Evolutionary conservation across 352 stramenopile species (phyloP).

Genomic region (Phytopythium litorale): DNA sequence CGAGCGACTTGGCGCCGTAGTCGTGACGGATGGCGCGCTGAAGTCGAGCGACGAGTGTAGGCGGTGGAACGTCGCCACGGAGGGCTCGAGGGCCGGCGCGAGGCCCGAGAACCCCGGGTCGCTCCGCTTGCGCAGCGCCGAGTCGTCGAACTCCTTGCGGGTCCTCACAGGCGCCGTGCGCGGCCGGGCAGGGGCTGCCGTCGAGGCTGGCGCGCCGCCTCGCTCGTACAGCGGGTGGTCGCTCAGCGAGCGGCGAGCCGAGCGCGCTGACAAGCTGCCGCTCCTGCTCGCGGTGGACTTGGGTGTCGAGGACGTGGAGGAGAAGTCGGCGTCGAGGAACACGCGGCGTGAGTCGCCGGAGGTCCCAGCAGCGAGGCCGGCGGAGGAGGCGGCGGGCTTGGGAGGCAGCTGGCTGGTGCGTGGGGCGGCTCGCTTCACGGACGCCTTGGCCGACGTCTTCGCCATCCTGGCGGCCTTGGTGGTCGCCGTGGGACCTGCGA

Average conservation of each 20-base stretch:
- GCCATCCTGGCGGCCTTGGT: not conserved
- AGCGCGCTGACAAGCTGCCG: constrained; percentile 6
- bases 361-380: not conserved
- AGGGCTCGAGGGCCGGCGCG: constrained; percentile 15
- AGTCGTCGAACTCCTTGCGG: constrained; percentile 42
- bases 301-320: constrained; percentile 10
- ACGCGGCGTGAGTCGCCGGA: constrained; percentile 7
- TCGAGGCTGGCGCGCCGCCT: not conserved
- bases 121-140: constrained; percentile 40
- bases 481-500: not conserved
- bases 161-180: constrained; percentile 34
- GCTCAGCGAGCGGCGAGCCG: constrained; percentile 13
- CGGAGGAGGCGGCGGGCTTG: not conserved
- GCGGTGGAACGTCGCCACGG: constrained; percentile 18
- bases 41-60: constrained; percentile 33
- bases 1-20: not conserved
- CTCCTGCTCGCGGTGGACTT: constrained; percentile 5
- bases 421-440: not conserved
- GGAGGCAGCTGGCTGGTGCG: not conserved
- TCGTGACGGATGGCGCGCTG: constrained; percentile 4
- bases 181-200: constrained; percentile 15
- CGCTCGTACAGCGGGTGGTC: constrained; percentile 13
- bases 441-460: not conserved
- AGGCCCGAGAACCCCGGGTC: constrained; percentile 5
- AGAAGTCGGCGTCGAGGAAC: constrained; percentile 28